Percentiles rank a stretch among this genome's conserved stretches.
Evolutionary conservation across 2,329 filamentous ascomycete species (phyloP).

Genomic region (Calonectria pteridis): DNA sequence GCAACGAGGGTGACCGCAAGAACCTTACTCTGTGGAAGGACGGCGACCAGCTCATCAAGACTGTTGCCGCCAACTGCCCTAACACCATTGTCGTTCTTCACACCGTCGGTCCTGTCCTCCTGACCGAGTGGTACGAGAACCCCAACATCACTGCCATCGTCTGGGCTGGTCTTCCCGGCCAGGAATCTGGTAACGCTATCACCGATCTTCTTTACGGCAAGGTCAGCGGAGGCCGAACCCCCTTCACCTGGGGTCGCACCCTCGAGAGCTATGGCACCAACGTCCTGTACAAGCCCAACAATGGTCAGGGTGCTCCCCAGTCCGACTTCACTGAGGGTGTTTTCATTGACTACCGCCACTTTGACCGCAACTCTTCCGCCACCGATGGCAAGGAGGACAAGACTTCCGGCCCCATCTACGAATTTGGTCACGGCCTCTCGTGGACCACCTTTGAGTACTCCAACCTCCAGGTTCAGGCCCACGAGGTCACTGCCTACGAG

Average conservation of each 20-base stretch:
- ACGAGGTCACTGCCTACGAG: constrained; percentile 63
- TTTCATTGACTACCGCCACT: constrained; percentile 79
- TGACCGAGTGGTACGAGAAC: constrained; percentile 80
- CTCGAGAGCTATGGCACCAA: constrained; percentile 77
- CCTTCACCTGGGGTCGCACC: constrained; percentile 83
- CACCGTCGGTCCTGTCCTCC: constrained; percentile 82
- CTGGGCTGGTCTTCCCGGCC: constrained; percentile 85
- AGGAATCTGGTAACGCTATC: constrained; percentile 85
- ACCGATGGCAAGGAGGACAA: constrained; percentile 37
- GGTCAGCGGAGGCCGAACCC: constrained; percentile 81
- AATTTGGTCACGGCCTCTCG: constrained; percentile 84
- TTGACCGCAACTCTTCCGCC: constrained; percentile 69
- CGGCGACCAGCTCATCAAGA: constrained; percentile 84
- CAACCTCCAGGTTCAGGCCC: constrained; percentile 70
- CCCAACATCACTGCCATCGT: constrained; percentile 87
- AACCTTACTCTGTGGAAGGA: constrained; percentile 92
- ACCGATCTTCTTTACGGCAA: constrained; percentile 87
- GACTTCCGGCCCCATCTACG: constrained; percentile 74
- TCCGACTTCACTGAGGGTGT: constrained; percentile 81
- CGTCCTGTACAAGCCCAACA: constrained; percentile 77
- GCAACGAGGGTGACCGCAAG: constrained; percentile 88
- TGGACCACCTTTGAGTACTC: constrained; percentile 86
- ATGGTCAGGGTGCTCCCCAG: constrained; percentile 75
- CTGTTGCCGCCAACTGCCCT: constrained; percentile 80
- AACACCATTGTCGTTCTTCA: constrained; percentile 96